Evolutionary conservation across 768 basidiomycete species (phyloP).

Genomic region (Trametes villosa): DNA sequence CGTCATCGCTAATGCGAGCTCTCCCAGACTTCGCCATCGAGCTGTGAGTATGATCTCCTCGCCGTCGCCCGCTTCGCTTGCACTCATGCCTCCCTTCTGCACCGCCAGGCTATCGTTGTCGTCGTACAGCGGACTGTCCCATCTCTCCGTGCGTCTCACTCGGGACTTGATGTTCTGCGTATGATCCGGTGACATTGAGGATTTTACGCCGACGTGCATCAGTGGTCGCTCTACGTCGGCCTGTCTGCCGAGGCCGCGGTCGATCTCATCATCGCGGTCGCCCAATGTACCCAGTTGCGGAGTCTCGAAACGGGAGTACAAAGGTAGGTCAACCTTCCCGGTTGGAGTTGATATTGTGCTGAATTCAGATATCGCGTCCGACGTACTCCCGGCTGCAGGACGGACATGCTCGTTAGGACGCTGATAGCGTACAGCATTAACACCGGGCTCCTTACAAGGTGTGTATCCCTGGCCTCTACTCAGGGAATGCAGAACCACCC

Average conservation of each 20-base stretch:
- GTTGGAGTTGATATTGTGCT: not conserved
- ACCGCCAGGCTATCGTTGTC: no score
- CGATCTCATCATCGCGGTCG: conserved; percentile 13
- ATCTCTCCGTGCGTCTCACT: no score
- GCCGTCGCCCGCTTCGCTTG: no score
- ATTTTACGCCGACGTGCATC: not conserved
- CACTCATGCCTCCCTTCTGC: no score
- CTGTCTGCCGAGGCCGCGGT: conserved; percentile 10
- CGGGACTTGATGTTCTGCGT: no score
- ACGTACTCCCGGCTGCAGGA: conserved; percentile 13
- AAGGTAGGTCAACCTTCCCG: conserved; percentile 2
- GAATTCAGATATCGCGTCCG: not conserved
- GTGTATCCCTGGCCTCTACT: not conserved
- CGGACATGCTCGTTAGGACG: conserved; percentile 9
- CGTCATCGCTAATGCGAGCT: not conserved
- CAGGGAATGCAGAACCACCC: not conserved
- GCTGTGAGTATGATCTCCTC: not conserved
- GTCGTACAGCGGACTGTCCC: not conserved
- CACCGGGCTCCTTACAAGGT: conserved; percentile 22
- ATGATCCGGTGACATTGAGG: not conserved
- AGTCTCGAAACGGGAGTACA: conserved; percentile 17
- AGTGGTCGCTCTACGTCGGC: conserved; percentile 23
- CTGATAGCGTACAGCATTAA: conserved; percentile 4
- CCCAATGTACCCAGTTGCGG: conserved; percentile 15
- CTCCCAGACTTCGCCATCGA: not conserved